Percentiles rank a stretch among this genome's conserved stretches.
Evolutionary conservation across 805 yeast species (phyloP).

Genomic region (Wickerhamiella musiphila): DNA sequence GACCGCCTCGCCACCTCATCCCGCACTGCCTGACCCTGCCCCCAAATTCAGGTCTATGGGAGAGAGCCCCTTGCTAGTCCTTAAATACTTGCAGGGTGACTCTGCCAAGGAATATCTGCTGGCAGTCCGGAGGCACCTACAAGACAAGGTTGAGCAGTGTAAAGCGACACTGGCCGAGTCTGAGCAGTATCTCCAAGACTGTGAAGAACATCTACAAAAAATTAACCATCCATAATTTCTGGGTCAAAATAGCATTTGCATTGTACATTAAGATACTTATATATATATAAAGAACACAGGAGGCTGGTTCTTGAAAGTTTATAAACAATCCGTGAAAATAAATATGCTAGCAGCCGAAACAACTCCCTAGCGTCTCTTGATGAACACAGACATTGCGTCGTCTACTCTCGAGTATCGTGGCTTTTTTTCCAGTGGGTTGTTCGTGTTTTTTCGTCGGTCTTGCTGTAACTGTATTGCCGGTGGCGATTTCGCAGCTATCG

Average conservation of each 20-base stretch:
- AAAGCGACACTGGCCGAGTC: constrained; percentile 15
- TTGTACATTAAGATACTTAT: too few species aligned
- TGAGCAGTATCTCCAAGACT: constrained; percentile 16
- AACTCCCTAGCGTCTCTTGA: too few species aligned
- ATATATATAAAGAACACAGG: too few species aligned
- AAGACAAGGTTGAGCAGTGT: constrained; percentile 19
- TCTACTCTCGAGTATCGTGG: too few species aligned
- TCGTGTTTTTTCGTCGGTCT: too few species aligned
- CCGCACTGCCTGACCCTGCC: not conserved
- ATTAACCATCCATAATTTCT: constrained; percentile 4
- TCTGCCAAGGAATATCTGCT: constrained; percentile 20
- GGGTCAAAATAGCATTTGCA: not conserved
- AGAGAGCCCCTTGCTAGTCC: constrained; percentile 12
- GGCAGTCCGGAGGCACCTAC: constrained; percentile 20
- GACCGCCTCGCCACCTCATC: not conserved
- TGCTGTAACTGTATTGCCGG: too few species aligned
- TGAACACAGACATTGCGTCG: too few species aligned
- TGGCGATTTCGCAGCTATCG: too few species aligned
- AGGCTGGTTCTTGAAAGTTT: too few species aligned
- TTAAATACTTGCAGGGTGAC: constrained; percentile 16
- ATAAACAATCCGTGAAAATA: too few species aligned
- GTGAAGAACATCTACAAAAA: constrained; percentile 19
- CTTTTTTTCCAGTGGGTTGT: too few species aligned
- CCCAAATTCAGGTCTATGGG: not conserved
- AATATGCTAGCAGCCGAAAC: too few species aligned